Base-by-base conservation (phyloP, 73 alveolate genomes). In the Paramecium pentaurelia region DNA sequence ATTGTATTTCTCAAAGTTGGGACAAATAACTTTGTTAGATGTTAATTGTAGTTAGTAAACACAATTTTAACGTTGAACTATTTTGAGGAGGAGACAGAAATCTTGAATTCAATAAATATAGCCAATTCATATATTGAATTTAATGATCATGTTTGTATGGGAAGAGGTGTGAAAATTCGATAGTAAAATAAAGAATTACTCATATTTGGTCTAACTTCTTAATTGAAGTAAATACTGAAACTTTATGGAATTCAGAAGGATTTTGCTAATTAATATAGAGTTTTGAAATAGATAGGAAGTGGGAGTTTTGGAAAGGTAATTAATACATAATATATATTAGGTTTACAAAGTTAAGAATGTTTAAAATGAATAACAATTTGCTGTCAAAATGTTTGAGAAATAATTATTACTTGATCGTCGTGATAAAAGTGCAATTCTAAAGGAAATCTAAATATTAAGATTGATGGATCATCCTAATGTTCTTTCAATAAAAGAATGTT, bases 221-320 rank as follows among this genome's bases (percentile, higher is more conserved):
- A 60, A 60, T 30, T 60, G 44, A 60, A 27, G 9, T 11, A 60
- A 60, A 27, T 60, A 60, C 44, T 60, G 77, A 60, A 60, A 60
- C 34, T 60, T 12, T 71, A 71, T 38, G 47, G 86, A 32, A 34
- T 71, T 71, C 14, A 71, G 58, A 71, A 71, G 14, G 54, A 71
- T 71, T 71, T 71, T 34, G 54, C 54, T 4, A 34, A 30, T 30
- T 16, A 71, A 14, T 71, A 71, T 34, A 71, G 32, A 14, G 86
- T 71, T 1, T 18, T 71, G 27, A 71, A 71, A 34, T 18, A 30
- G 16, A 71, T 77, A 77, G 99, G 99, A 30, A 96, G 93, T 90
- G 99, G 99, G n/a, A 88, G 96, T 47, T 97, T 97, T 88, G 99
- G 99, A 71, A 92, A 95, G 38, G 99, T 98, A 80, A 8, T 71